Percentiles rank a stretch among this genome's conserved stretches.
phyloP scores from a whole-genome alignment of 352 stramenopile genomes.

The Phytopythium mirpurense region DNA sequence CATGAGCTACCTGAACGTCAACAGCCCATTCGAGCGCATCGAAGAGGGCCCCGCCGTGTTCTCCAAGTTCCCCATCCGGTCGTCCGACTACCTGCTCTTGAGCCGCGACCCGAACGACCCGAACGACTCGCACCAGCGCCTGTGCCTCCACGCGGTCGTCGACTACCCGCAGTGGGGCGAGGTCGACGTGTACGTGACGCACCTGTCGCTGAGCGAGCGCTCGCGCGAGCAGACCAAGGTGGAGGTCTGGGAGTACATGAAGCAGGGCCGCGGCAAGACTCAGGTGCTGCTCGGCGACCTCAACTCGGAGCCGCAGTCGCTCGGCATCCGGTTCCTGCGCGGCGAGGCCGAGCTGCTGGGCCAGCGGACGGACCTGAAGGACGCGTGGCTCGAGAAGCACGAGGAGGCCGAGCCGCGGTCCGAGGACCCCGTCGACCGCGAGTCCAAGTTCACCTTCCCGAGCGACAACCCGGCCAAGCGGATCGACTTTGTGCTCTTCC shows the following conservation, averaged over 20 bases:
- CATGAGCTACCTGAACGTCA: slow-evolving; percentile 78
- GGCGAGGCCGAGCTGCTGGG: slow-evolving; percentile 47
- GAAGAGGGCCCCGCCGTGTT: slow-evolving; percentile 83
- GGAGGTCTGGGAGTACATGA: slow-evolving; percentile 82
- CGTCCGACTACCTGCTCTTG: slow-evolving; percentile 76
- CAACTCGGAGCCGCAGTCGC: slow-evolving; percentile 83
- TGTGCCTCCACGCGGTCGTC: slow-evolving; percentile 78
- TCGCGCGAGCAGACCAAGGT: slow-evolving; percentile 71
- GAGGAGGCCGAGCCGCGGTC: slow-evolving; percentile 58
- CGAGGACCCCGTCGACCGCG: slow-evolving; percentile 28
- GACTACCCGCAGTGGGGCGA: slow-evolving; percentile 54
- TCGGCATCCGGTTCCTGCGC: slow-evolving; percentile 74
- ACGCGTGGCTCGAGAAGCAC: slow-evolving; percentile 70
- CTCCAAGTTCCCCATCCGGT: slow-evolving; percentile 73
- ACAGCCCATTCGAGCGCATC: slow-evolving; percentile 61
- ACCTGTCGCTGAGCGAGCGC: slow-evolving; percentile 76
- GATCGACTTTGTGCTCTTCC: slow-evolving; percentile 84
- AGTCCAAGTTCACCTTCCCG: slow-evolving; percentile 77
- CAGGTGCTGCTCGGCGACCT: slow-evolving; percentile 83
- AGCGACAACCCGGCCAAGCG: slow-evolving; percentile 80
- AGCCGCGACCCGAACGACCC: slow-evolving; percentile 76
- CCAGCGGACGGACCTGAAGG: slow-evolving; percentile 59
- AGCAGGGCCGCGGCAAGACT: slow-evolving; percentile 43
- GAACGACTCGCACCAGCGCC: slow-evolving; percentile 79
- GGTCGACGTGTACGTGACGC: slow-evolving; percentile 85